Evolutionary conservation across 2,329 filamentous ascomycete species (phyloP), one percentile per base, ranked within the genome.

Genomic region (Claviceps humidiphila): DNA sequence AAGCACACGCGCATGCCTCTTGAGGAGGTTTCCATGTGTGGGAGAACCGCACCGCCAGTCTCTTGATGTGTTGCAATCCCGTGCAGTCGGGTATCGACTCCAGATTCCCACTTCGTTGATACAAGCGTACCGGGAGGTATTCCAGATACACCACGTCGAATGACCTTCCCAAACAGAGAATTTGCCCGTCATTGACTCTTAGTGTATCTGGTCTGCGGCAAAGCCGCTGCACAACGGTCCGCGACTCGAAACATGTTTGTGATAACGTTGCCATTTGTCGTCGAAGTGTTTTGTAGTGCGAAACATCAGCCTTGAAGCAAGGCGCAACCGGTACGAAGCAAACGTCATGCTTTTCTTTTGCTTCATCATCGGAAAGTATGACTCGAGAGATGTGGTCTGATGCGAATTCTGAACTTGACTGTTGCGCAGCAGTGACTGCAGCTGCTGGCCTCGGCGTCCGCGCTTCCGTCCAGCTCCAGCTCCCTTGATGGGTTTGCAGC

Each of bases 41-140:
- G 47, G 66, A 69, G 55, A 71, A 74, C 9, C 67, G 68, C 11
- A 74, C 58, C 4, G 71, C 71, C 4, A 73, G 61, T 20, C 65
- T 67, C 14, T 66, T 66, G 42, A 74, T 62, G 20, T 63, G 57
- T 2, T 61, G 60, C 7, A 70, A 56, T 1, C 57, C 61, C 7
- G 58, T 48, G 40, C 66, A 69, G 11, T 55, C 44, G 5, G 66
- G 54, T 5, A 56, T 42, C 49, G 59, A 56, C 9, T 56, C 56
- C 47, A 70, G 60, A 41, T 57, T 60, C 49, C 59, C 60, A 2
- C 58, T 58, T 11, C 53, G 56, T 46, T 63, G 57, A 48, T 64
- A 67, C 22, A 61, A 51, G 4, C 61, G 58, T 1, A 55, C 48
- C 4, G 64, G 61, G 7, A 68, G 53, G 49, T 70, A 70, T 42